Conservation (phyloP, 371 early-diverging fungal genomes). For the Circinella minor region DNA sequence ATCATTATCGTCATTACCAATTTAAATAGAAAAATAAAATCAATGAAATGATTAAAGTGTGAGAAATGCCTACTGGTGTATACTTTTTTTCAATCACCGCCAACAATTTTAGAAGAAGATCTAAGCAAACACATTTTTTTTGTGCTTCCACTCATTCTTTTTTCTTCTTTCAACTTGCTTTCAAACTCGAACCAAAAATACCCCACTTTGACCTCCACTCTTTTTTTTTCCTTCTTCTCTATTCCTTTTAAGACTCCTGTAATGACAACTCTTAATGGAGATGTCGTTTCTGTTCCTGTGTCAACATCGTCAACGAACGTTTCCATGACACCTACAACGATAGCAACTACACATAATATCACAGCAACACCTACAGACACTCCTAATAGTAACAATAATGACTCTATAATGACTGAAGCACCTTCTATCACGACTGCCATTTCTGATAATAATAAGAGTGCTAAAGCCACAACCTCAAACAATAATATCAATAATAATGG, state of each 20-base stretch:
- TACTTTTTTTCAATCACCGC: slow-evolving; percentile 8
- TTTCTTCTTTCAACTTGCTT: not conserved
- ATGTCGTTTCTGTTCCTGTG: not conserved
- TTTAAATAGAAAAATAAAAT: no score
- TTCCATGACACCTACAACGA: slow-evolving; percentile 2
- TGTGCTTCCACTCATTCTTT: slow-evolving; percentile 7
- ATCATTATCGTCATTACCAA: no score
- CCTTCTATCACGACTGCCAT: not conserved
- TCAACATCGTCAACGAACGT: slow-evolving; percentile 7
- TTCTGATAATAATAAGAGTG: no score
- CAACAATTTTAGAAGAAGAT: not conserved
- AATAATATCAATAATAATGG: no score
- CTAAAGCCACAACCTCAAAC: no score
- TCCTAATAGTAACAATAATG: no score
- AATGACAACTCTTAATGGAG: slow-evolving; percentile 12
- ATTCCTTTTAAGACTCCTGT: not conserved
- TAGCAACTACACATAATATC: not conserved
- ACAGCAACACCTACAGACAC: no score
- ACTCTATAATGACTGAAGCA: no score
- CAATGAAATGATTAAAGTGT: no score
- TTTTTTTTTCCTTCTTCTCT: slow-evolving; percentile 1
- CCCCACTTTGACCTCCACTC: slow-evolving; percentile 2
- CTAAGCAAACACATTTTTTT: not conserved
- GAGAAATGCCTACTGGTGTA: not conserved
- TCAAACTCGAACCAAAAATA: not conserved